phyloP scores from a whole-genome alignment of 345 rosid genomes.

The Eucalyptus shirleyi region DNA sequence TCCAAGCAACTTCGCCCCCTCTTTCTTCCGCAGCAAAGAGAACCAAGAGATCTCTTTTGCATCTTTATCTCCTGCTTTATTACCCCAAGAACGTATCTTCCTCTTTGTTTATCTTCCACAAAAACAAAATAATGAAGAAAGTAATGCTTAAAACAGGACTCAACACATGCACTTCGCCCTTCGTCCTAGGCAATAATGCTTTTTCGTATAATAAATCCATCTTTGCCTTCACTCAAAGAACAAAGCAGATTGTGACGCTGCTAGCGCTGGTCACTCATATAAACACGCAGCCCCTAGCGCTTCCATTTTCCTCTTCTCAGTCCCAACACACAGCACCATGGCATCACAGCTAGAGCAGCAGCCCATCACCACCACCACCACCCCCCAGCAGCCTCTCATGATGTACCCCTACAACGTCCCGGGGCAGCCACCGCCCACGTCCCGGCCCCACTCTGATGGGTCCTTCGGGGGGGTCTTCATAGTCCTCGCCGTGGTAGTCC shows the following conservation, averaged over 20 bases:
- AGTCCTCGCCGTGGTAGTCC: conserved; percentile 42
- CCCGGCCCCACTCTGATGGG: conserved; percentile 38
- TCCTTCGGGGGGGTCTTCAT: conserved; percentile 63
- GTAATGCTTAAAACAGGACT: background rate
- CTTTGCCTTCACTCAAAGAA: conserved; percentile 40
- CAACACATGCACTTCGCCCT: background rate
- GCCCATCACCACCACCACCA: background rate
- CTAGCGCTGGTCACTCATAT: background rate
- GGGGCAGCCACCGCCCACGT: conserved; percentile 12
- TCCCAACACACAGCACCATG: background rate
- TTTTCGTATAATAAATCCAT: background rate
- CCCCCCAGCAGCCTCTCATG: conserved; percentile 25
- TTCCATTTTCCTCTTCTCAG: background rate
- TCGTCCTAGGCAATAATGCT: conserved; percentile 4
- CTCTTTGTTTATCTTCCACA: conserved; percentile 1
- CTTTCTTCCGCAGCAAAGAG: conserved; percentile 1
- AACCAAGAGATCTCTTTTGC: background rate
- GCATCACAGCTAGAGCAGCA: background rate
- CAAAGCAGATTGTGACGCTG: background rate
- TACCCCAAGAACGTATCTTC: background rate
- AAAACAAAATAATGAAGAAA: background rate
- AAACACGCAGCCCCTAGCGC: background rate
- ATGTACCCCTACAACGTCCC: conserved; percentile 42
- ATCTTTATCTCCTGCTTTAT: conserved; percentile 17
- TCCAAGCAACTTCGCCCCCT: conserved; percentile 14